Evolutionary conservation across 192 early-diverging fungal genomes (phyloP), one percentile per base, ranked within the genome.

Genomic region (Mortierella hygrophila): DNA sequence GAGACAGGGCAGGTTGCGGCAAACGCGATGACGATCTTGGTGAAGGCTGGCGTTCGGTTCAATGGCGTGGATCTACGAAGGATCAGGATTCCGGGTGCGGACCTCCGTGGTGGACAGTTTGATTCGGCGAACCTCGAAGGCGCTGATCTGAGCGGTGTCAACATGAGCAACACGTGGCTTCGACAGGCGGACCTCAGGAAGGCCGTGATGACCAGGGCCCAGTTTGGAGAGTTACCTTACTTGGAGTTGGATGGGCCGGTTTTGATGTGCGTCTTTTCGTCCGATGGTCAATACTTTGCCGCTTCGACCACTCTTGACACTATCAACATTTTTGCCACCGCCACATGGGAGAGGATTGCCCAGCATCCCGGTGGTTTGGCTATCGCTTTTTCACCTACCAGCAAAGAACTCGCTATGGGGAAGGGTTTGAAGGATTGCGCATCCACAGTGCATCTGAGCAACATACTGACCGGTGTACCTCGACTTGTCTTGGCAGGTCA

Each of bases 111-210:
- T 15, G 68, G 77, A 23, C 6, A 47, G 13, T 71, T 78, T 37
- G 77, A 70, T 52, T 78, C 77, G 5, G 77, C 69, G 6, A 18
- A 78, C 21, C 6, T 78, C 20, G 46, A 69, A 21, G 76, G 76
- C 1, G 65, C 76, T 3, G 68, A 78, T 21, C 29, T 78, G 69
- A 78, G 76, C 3, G 37, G 21, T 32, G 69, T 49, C 13, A 40
- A 16, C 15, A 15, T 78, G 69, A 41, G 37, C 44, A 78, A 52
- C 0, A 32, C 47, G 13, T 70, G 76, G 68, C 46, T 78, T 26
- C 68, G 68, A 32, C 20, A 52, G 35, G 68, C 69, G 23, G 41
- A 78, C 11, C 37, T 78, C 16, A 40, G 37, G 15, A 38, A 70
- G 0, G 11, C 76, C 3, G 32, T 26, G 29, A 70, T 78, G 68